Base-by-base conservation (phyloP, 2,329 filamentous ascomycete genomes). In the Exophiala sideris region DNA sequence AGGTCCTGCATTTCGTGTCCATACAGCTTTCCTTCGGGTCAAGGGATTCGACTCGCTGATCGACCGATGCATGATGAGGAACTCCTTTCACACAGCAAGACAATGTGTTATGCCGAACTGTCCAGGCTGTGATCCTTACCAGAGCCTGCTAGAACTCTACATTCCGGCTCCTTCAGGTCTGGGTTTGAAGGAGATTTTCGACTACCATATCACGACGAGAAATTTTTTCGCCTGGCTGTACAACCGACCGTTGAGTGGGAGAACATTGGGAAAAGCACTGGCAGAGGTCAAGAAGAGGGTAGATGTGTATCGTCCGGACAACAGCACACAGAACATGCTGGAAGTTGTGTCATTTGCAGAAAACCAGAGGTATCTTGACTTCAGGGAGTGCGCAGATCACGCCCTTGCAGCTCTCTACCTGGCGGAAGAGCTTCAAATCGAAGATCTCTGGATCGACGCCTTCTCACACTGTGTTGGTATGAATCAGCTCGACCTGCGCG, bases 401-500 rank as follows among this genome's bases (percentile, higher is more conserved):
- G 84, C 88, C 0, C 67, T 91, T 35, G 87, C 84, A 0, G 73
- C 85, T 41, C 71, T 92, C 10, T 80, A 80, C 47, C 78, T 90
- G 40, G 84, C 87, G 1, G 88, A 92, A 64, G 73, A 77, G 18
- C 85, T 84, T 59, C 79, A 81, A 48, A 69, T 87, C 21, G 76
- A 74, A 49, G 78, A 83, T n/a, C 70, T 89, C 10, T 92, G 89
- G 75, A 78, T 84, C 9, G 80, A 88, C 64, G 84, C 88, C 0
- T 90, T 91, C 69, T 79, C 81, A 11, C 89, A 94, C 65, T 90
- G 88, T 65, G 85, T 87, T 34, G 89, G 88, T 40, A 91, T 92
- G 88, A 60, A 55, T 36, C 39, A 62, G 48, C 58, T 57, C 32
- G 59, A 57, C 34, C 54, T 64, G 14, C 48, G 53, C 11, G 55